These are phyloP conservation scores for Stagonosporopsis rhizophila DNA, from an alignment of 2,329 filamentous ascomycete genomes.

Conservation along the genomic window DNA sequence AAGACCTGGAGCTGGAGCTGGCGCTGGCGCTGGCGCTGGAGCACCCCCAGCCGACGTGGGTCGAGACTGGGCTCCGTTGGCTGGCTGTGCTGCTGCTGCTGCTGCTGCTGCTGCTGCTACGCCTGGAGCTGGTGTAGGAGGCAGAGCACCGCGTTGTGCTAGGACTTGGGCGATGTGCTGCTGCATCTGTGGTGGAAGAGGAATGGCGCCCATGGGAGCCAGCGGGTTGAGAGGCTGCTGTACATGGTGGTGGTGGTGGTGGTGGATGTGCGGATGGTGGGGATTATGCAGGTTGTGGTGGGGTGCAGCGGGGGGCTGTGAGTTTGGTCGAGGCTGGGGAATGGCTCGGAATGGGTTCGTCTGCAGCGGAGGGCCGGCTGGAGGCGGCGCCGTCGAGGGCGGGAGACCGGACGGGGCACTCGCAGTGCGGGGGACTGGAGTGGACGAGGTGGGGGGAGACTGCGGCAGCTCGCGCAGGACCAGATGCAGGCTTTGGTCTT, in stretches of 20 bases:
- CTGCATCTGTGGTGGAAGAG: slow-evolving; percentile 33
- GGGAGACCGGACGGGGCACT: neutral
- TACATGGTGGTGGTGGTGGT: slow-evolving; percentile 26
- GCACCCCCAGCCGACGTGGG: slow-evolving; percentile 15
- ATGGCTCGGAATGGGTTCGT: slow-evolving; percentile 43
- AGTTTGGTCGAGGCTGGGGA: slow-evolving; percentile 34
- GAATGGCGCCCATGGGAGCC: slow-evolving; percentile 21
- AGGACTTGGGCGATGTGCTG: slow-evolving; percentile 36
- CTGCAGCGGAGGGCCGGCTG: slow-evolving; percentile 29
- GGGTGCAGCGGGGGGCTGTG: slow-evolving; percentile 30
- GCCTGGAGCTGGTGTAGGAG: slow-evolving; percentile 7
- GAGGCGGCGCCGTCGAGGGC: slow-evolving; percentile 4
- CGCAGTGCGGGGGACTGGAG: neutral
- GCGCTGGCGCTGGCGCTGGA: slow-evolving; percentile 7
- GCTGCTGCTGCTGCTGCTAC: too few species aligned
- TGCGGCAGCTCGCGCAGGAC: slow-evolving; percentile 47
- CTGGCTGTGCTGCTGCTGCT: slow-evolving; percentile 2
- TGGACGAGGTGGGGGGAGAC: neutral
- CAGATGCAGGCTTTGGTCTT: slow-evolving; percentile 48
- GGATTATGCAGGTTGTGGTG: slow-evolving; percentile 9
- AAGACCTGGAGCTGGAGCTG: neutral
- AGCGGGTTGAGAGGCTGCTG: slow-evolving; percentile 26
- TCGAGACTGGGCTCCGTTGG: slow-evolving; percentile 14
- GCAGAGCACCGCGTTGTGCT: slow-evolving; percentile 23
- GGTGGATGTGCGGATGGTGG: slow-evolving; percentile 23